Percentiles rank a stretch among this genome's conserved stretches.
Conservation (phyloP, 805 yeast species). For the Saccharomyces eubayanus region DNA sequence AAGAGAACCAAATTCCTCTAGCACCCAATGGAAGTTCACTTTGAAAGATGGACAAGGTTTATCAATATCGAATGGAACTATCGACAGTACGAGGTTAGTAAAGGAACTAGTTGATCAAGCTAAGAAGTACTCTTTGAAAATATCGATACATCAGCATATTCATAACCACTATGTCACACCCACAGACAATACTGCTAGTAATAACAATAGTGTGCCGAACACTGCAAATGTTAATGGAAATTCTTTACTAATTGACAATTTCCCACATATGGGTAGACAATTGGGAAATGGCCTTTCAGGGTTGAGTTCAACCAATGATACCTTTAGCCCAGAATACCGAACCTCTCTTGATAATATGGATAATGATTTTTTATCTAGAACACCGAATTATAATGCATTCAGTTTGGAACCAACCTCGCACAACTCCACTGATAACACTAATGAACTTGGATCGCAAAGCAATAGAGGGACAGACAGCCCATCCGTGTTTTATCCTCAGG, state of each 20-base stretch:
- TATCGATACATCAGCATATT: conserved; percentile 78
- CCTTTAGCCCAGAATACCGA: conserved; percentile 5
- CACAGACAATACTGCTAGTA: background rate
- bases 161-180: conserved; percentile 56
- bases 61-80: conserved; percentile 43
- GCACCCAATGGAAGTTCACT: conserved; percentile 57
- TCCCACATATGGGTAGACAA: background rate
- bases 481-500: background rate
- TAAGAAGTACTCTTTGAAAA: conserved; percentile 43
- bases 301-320: background rate
- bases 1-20: conserved; percentile 8
- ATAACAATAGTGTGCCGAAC: background rate
- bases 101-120: conserved; percentile 55
- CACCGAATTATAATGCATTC: conserved; percentile 17
- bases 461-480: background rate
- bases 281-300: background rate
- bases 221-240: background rate
- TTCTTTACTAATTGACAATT: background rate
- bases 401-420: conserved; percentile 14
- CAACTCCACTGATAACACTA: background rate
- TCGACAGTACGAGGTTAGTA: conserved; percentile 46
- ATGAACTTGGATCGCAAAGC: background rate
- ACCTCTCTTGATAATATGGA: conserved; percentile 2
- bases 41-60: conserved; percentile 40
- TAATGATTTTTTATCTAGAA: conserved; percentile 17